Base-by-base conservation (phyloP, 805 yeast genomes). In the Saccharomycopsis schoenii region DNA sequence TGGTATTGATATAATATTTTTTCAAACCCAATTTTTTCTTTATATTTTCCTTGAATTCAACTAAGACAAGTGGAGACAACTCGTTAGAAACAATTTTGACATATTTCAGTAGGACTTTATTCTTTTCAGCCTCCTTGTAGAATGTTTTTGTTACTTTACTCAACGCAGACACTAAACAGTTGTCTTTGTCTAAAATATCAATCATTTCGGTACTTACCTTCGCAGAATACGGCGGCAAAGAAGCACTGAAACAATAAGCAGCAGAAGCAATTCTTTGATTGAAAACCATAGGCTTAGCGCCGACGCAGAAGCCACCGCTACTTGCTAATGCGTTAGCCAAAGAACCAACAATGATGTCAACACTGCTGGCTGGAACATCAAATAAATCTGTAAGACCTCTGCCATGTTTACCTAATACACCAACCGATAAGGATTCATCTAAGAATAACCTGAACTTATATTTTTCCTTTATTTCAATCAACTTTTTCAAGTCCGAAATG, bases 241-340 rank as follows among this genome's bases (percentile, higher is more conserved):
- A 82, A 8, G 99, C 99, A 68, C 96, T 88, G 72, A 89, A 94
- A 63, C 94, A 94, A 71, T 90, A 94, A 2, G 97, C 97, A 66
- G 80, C 79, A 14, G 96, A 89, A 25, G 90, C 87, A 68, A 94
- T 86, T 71, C 96, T 84, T 78, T 94, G 99, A 75, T 93, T 97
- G 67, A 85, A 85, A 40, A 91, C 83, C 90, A 94, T 89, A 60
- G 86, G 86, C 29, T 76, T 73, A 51, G 82, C 86, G 61, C 98
- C 99, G 36, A 89, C 88, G 70, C 96, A 94, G 75, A 89, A 93
- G 0, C 97, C 98, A 65, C 99, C 99, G 57, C 93, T 84, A 1
- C 94, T 79, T 9, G 90, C 93, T 65, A 93, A 79, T 0, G 96
- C 78, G 55, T 80, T 79, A 15, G 97, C 94, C 78, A 94, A 73